Conservation (phyloP, 257 asterid species). For the Asclepias syriaca region DNA sequence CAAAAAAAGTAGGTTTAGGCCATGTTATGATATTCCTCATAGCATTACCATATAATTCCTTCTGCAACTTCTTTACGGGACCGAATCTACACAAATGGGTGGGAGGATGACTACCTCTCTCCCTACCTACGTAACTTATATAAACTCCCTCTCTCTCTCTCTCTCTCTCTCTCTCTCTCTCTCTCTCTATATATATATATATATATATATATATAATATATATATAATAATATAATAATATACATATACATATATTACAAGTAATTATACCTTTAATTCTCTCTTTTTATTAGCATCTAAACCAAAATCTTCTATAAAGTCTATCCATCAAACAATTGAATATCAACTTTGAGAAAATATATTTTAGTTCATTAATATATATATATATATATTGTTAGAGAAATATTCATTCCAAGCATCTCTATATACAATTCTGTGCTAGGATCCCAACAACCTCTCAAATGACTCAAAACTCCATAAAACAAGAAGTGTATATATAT, state of each 20-base stretch:
- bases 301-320: slow-evolving; percentile 33
- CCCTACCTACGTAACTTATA: background rate
- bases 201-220: too few species aligned
- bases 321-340: slow-evolving; percentile 16
- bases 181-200: background rate
- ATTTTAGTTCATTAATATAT: background rate
- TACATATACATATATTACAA: too few species aligned
- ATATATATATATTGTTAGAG: background rate
- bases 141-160: background rate
- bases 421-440: slow-evolving; percentile 11
- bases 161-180: too few species aligned
- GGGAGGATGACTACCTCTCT: background rate
- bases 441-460: slow-evolving; percentile 9
- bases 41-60: slow-evolving; percentile 25
- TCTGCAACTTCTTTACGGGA: slow-evolving; percentile 38
- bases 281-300: slow-evolving; percentile 24
- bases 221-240: too few species aligned
- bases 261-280: background rate
- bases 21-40: slow-evolving; percentile 32
- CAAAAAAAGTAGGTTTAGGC: slow-evolving; percentile 22
- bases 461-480: background rate
- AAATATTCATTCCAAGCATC: slow-evolving; percentile 10
- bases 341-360: slow-evolving; percentile 13
- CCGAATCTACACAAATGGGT: slow-evolving; percentile 38
- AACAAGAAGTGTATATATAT: background rate